Conservation (phyloP, 768 basidiomycete species). For the Hericium erinaceus region DNA sequence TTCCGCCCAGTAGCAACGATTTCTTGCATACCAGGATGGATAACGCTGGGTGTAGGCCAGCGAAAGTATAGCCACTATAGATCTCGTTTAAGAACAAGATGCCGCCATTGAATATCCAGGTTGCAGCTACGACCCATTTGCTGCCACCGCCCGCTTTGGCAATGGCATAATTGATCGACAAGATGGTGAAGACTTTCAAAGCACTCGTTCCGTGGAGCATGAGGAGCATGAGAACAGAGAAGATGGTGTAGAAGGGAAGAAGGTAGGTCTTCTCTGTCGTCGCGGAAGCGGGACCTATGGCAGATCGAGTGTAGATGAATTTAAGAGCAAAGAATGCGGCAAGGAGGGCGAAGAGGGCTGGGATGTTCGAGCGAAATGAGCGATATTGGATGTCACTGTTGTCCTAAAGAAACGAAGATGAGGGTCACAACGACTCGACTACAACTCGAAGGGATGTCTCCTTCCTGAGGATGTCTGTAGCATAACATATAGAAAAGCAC, state of each 20-base stretch:
- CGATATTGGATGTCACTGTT: slow-evolving; percentile 89
- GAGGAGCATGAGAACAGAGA: slow-evolving; percentile 55
- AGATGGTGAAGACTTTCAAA: slow-evolving; percentile 68
- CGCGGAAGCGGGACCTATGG: slow-evolving; percentile 14
- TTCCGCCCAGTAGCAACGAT: neutral
- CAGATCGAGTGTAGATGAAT: slow-evolving; percentile 32
- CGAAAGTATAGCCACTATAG: slow-evolving; percentile 66
- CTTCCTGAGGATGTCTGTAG: neutral
- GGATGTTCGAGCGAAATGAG: slow-evolving; percentile 74
- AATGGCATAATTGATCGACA: slow-evolving; percentile 61
- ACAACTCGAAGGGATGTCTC: too few relatives aligned
- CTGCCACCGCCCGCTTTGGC: slow-evolving; percentile 37
- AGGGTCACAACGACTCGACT: too few relatives aligned
- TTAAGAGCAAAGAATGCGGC: slow-evolving; percentile 49
- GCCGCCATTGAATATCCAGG: slow-evolving; percentile 71
- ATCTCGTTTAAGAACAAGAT: slow-evolving; percentile 73
- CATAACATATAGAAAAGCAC: neutral
- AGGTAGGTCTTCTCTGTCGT: slow-evolving; percentile 26
- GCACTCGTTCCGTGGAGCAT: slow-evolving; percentile 75
- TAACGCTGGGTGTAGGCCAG: slow-evolving; percentile 43
- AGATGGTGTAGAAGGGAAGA: slow-evolving; percentile 49
- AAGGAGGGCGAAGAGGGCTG: slow-evolving; percentile 44
- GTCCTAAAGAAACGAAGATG: slow-evolving; percentile 48
- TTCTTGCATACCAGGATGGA: slow-evolving; percentile 46
- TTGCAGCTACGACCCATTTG: slow-evolving; percentile 38